Percentiles rank a stretch among this genome's conserved stretches.
Conservation (phyloP, 805 yeast genomes). For the Candida incommunis region DNA sequence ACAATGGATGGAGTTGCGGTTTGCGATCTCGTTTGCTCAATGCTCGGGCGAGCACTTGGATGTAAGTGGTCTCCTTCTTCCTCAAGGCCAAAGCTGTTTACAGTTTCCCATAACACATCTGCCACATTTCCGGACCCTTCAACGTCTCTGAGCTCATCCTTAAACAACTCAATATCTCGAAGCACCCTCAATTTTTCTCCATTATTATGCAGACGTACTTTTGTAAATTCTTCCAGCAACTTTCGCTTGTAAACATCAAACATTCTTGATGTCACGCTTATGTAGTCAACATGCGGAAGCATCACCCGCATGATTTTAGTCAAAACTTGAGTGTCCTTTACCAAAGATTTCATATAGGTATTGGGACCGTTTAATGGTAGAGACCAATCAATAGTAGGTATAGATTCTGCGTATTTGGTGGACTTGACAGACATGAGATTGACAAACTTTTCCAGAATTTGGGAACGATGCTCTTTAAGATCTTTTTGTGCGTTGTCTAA, state of each 20-base stretch:
- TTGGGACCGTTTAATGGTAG: constrained; percentile 37
- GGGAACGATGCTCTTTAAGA: constrained; percentile 47
- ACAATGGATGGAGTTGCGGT: constrained; percentile 22
- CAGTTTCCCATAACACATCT: constrained; percentile 46
- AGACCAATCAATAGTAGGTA: constrained; percentile 37
- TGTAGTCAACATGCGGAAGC: constrained; percentile 24
- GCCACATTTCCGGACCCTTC: constrained; percentile 51
- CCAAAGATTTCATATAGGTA: constrained; percentile 48
- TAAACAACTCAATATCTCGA: constrained; percentile 48
- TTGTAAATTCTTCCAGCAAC: constrained; percentile 38
- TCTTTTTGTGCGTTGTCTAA: constrained; percentile 28
- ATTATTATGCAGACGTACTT: constrained; percentile 19
- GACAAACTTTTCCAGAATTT: constrained; percentile 49
- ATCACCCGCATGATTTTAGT: constrained; percentile 44
- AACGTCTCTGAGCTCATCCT: constrained; percentile 43
- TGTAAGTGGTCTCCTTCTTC: constrained; percentile 7
- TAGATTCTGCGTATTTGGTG: constrained; percentile 32
- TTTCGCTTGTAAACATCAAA: constrained; percentile 42
- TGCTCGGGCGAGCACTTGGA: constrained; percentile 14
- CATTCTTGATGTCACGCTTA: constrained; percentile 18
- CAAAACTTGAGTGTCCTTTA: constrained; percentile 54
- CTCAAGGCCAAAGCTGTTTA: constrained; percentile 27
- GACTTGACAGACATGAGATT: constrained; percentile 58
- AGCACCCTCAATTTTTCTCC: constrained; percentile 34
- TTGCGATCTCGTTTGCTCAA: constrained; percentile 25